phyloP scores from a whole-genome alignment of 2,329 filamentous ascomycete genomes.

The Penicillium sp. region DNA sequence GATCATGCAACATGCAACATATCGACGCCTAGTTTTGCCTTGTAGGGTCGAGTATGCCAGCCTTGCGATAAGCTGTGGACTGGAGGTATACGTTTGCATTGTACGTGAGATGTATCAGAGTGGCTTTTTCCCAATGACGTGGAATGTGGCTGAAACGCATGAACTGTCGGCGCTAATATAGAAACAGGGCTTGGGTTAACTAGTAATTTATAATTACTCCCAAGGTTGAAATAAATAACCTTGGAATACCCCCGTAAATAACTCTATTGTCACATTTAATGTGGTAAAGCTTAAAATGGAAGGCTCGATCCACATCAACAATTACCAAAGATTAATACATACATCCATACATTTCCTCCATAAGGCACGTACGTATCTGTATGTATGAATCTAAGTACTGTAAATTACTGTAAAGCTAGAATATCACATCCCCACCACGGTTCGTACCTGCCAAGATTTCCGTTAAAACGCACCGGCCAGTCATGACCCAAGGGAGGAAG shows the following conservation, averaged over 20 bases:
- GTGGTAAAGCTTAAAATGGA: neutral
- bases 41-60: neutral
- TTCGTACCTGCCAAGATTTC: slow-evolving; percentile 10
- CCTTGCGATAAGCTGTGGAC: neutral
- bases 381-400: neutral
- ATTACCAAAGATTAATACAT: neutral
- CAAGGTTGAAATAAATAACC: neutral
- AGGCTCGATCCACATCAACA: neutral
- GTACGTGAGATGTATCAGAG: neutral
- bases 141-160: slow-evolving; percentile 1
- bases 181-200: no score
- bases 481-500: slow-evolving; percentile 4
- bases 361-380: neutral
- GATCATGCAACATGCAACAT: neutral
- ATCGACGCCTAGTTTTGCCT: neutral
- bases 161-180: neutral
- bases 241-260: no score
- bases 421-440: neutral
- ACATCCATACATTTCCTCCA: neutral
- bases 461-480: slow-evolving; percentile 1
- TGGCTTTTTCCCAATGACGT: neutral
- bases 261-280: neutral
- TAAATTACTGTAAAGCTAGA: neutral
- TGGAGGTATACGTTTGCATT: neutral
- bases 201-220: neutral